Conservation (phyloP, 2,329 filamentous ascomycete species). For the Penicillium sp. region DNA sequence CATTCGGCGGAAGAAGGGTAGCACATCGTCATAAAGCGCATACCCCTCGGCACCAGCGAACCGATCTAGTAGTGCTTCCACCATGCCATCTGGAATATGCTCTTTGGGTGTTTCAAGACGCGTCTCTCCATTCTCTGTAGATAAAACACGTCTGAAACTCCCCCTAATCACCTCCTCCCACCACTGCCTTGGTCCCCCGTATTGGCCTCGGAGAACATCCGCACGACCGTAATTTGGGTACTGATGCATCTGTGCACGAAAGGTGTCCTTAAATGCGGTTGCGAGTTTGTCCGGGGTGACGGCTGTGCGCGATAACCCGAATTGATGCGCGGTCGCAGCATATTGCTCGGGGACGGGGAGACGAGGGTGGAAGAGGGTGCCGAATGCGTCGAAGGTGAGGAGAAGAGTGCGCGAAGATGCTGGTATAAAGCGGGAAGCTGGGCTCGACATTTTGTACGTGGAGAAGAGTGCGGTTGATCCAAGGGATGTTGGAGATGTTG, state of each 20-base stretch:
- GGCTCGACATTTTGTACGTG: neutral
- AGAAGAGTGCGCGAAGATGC: slow-evolving; percentile 32
- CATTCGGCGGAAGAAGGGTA: slow-evolving; percentile 36
- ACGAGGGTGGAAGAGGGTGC: slow-evolving; percentile 45
- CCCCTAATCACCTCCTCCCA: slow-evolving; percentile 44
- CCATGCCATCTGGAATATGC: slow-evolving; percentile 33
- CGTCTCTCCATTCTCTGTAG: neutral
- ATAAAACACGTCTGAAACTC: slow-evolving; percentile 33
- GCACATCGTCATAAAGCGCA: slow-evolving; percentile 40
- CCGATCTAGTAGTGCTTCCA: slow-evolving; percentile 35
- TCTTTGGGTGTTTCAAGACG: neutral
- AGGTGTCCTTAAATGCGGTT: slow-evolving; percentile 38
- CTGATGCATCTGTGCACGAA: slow-evolving; percentile 29
- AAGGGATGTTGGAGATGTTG: neutral
- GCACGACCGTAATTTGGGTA: slow-evolving; percentile 47
- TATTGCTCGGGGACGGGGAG: slow-evolving; percentile 42
- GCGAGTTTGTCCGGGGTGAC: slow-evolving; percentile 29
- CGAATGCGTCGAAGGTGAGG: slow-evolving; percentile 47
- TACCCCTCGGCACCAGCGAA: slow-evolving; percentile 44
- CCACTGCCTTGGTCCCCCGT: slow-evolving; percentile 43
- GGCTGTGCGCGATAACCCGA: slow-evolving; percentile 30
- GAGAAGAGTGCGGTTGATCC: neutral
- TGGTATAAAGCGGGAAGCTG: neutral
- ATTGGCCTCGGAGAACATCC: slow-evolving; percentile 33
- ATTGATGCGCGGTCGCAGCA: slow-evolving; percentile 36